Evolutionary conservation across 2,329 filamentous ascomycete species (phyloP).

Genomic region (Pseudocercospora pini-densiflorae): DNA sequence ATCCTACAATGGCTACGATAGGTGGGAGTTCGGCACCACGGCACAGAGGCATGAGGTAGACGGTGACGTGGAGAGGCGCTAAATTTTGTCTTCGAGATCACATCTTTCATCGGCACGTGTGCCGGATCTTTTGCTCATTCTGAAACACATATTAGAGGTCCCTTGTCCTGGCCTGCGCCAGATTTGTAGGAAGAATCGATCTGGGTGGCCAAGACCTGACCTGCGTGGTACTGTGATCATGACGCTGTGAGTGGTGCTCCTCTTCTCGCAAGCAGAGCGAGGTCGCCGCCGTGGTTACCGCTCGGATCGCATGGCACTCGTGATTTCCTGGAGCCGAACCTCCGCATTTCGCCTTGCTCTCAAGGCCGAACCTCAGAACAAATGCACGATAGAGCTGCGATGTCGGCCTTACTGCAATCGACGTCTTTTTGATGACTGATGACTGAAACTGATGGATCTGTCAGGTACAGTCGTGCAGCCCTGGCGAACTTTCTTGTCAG

Average conservation of each 20-base stretch:
- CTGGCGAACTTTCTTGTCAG: neutral
- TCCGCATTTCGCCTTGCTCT: neutral
- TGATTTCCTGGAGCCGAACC: neutral
- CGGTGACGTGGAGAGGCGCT: slow-evolving; percentile 1
- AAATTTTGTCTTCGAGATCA: neutral
- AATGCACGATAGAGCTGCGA: neutral
- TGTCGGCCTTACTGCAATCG: neutral
- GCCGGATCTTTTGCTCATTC: neutral
- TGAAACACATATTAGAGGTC: neutral
- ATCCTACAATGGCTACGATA: neutral
- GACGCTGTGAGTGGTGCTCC: neutral
- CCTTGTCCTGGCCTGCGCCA: neutral
- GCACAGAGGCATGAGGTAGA: neutral
- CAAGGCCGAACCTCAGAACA: neutral
- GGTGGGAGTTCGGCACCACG: slow-evolving; percentile 1
- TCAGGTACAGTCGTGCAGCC: neutral
- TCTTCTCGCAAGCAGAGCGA: neutral
- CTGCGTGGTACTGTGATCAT: neutral
- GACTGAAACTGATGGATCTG: neutral
- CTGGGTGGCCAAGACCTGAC: no score
- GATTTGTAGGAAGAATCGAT: neutral
- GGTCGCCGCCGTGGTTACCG: neutral
- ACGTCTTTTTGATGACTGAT: neutral
- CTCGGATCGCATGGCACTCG: neutral
- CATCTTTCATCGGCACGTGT: neutral